Base-by-base conservation (phyloP, 2,329 filamentous ascomycete genomes). In the Aureobasidium zeae region DNA sequence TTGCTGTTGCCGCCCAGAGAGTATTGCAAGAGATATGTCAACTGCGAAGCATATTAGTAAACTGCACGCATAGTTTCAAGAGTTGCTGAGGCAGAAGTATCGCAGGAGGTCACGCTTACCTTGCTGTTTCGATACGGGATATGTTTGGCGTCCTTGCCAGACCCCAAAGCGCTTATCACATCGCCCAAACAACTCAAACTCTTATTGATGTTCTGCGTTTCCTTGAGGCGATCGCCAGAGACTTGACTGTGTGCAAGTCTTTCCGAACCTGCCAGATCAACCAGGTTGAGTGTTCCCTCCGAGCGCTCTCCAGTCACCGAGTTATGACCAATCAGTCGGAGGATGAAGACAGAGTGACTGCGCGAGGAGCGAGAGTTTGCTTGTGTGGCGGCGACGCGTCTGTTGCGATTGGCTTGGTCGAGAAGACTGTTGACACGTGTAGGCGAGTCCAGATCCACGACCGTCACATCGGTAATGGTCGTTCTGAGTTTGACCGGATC, bases 151-250 rank as follows among this genome's bases (percentile, higher is more conserved):
- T 74, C 77, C 45, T 82, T 85, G 22, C 86, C 85, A 50, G 81
- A 78, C 11, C 88, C 89, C n/a, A 98, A 73, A 0, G 87, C 87
- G 36, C 86, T 84, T 57, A 98, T 94, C 20, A 98, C 91, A 62
- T 96, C 89, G 5, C 91, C 87, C 2, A 98, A 69, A 55, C 87
- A 94, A 56, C 84, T 87, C 53, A 98, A 68, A 54, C 83, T 91
- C 68, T 86, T 89, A 70, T 98, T 98, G 73, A 98, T 98, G 60
- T 85, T 94, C 57, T 95, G 88, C 1, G 91, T 95, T 67, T 98
- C 91, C 64, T 83, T 86, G 67, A 93, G 78, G 34, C 87, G 76
- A 34, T 89, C 86, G 2, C 89, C 89, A 47, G 88, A 85, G 3
- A 82, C 86, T 49, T 85, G 81, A 35, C 84, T 89, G 60, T 93